Evolutionary conservation across 75 land plant species (phyloP).

Genomic region (Larix kaempferi): DNA sequence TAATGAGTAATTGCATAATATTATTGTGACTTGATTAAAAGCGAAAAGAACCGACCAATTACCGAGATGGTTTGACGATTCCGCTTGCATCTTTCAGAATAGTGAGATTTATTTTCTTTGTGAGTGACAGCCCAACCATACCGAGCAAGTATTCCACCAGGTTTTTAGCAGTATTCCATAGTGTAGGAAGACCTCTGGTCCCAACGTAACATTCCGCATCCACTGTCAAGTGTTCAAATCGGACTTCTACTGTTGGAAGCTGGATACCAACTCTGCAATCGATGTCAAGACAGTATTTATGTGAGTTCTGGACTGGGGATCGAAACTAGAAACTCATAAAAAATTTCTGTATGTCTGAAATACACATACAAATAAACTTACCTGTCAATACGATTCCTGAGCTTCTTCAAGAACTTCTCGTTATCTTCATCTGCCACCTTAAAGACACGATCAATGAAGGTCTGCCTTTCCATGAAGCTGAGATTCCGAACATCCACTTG

Average conservation of each 20-base stretch:
- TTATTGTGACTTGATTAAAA: no score
- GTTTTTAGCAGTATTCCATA: constrained; percentile 57
- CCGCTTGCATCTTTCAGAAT: constrained; percentile 75
- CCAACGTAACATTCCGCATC: constrained; percentile 76
- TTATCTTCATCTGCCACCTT: constrained; percentile 84
- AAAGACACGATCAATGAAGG: constrained; percentile 69
- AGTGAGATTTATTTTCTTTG: constrained; percentile 57
- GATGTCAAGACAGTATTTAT: background rate
- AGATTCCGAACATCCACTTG: constrained; percentile 70
- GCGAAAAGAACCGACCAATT: background rate
- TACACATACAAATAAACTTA: constrained; percentile 12
- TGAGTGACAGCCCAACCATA: constrained; percentile 36
- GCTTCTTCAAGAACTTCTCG: constrained; percentile 60
- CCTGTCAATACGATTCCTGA: constrained; percentile 71
- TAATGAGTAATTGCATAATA: no score
- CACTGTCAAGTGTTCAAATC: constrained; percentile 67
- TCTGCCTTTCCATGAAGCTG: constrained; percentile 43
- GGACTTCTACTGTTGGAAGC: constrained; percentile 80
- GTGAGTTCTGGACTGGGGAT: no score
- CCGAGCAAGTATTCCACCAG: constrained; percentile 44
- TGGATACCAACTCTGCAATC: constrained; percentile 73
- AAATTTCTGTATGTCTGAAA: no score
- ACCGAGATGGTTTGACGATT: constrained; percentile 78
- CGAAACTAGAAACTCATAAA: no score
- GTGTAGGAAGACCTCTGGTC: constrained; percentile 71